These are phyloP conservation scores for Rhinocladiella similis DNA, from an alignment of 2,329 filamentous ascomycete species.

Conservation along the genomic window DNA sequence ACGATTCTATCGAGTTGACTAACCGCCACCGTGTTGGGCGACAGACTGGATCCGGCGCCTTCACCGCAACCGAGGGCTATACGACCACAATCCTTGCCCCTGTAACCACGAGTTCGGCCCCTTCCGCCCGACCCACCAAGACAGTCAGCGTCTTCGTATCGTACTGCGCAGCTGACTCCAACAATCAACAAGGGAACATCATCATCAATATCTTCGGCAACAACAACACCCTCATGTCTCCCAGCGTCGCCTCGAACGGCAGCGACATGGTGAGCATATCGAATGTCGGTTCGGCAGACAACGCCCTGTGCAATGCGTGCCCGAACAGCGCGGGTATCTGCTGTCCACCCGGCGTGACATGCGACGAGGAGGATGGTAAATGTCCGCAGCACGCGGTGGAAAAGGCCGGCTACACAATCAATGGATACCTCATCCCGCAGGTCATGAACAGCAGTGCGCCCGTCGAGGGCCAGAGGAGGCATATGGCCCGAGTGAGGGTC, in stretches of 20 bases:
- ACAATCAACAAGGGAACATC: background rate
- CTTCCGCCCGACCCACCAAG: constrained; percentile 6
- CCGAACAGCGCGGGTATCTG: constrained; percentile 24
- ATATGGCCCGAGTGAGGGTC: constrained; percentile 12
- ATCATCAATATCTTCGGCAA: background rate
- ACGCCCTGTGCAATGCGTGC: constrained; percentile 22
- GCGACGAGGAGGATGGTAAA: constrained; percentile 20
- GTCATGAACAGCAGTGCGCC: constrained; percentile 22
- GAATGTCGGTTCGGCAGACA: background rate
- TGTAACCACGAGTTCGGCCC: constrained; percentile 9
- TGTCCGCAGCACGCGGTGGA: constrained; percentile 22
- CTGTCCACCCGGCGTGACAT: constrained; percentile 23
- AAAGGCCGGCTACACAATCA: constrained; percentile 18
- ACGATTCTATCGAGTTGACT: background rate
- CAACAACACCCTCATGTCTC: background rate
- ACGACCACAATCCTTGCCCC: constrained; percentile 12
- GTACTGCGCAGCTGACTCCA: constrained; percentile 19
- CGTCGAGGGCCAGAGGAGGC: constrained; percentile 20
- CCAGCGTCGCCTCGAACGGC: background rate
- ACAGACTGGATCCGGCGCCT: constrained; percentile 25
- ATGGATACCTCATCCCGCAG: constrained; percentile 25
- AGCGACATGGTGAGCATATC: background rate
- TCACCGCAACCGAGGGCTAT: constrained; percentile 22
- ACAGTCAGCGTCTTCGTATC: constrained; percentile 23
- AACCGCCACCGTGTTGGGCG: too few relatives aligned